Evolutionary conservation across 768 basidiomycete species (phyloP).

Genomic region (Chalciporus pseudorubinellus): DNA sequence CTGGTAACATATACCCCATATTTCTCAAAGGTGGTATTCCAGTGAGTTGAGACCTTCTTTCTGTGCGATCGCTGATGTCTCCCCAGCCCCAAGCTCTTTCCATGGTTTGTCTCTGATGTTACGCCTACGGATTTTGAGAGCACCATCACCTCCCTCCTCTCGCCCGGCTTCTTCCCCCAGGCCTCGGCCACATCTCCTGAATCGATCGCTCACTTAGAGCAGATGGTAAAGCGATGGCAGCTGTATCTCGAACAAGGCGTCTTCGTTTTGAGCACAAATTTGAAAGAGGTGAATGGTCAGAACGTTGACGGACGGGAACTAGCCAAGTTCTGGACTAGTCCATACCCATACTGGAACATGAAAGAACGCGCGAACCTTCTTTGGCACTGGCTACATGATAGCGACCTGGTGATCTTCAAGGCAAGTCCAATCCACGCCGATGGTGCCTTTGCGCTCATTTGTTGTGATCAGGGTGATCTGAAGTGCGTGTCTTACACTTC

Average conservation of each 20-base stretch:
- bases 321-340: slow-evolving; percentile 69
- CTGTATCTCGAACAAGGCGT: slow-evolving; percentile 63
- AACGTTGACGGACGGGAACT: slow-evolving; percentile 26
- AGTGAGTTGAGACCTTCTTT: slow-evolving; percentile 50
- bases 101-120: slow-evolving; percentile 97
- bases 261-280: slow-evolving; percentile 58
- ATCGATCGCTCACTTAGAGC: slow-evolving; percentile 43
- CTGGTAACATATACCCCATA: slow-evolving; percentile 86
- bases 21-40: slow-evolving; percentile 80
- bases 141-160: slow-evolving; percentile 56
- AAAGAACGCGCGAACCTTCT: slow-evolving; percentile 48
- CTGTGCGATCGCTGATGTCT: slow-evolving; percentile 10
- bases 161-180: slow-evolving; percentile 55
- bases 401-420: slow-evolving; percentile 84
- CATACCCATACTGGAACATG: slow-evolving; percentile 78
- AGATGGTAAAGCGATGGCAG: slow-evolving; percentile 72
- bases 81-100: slow-evolving; percentile 86
- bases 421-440: slow-evolving; percentile 32
- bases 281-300: slow-evolving; percentile 25
- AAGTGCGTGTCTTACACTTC: slow-evolving; percentile 57
- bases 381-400: slow-evolving; percentile 47
- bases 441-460: slow-evolving; percentile 1
- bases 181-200: slow-evolving; percentile 22
- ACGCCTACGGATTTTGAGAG: slow-evolving; percentile 78
- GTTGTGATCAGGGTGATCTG: slow-evolving; percentile 68